Conservation (phyloP, 2,329 filamentous ascomycete species). For the Monilinia vaccinii-corymbosi region DNA sequence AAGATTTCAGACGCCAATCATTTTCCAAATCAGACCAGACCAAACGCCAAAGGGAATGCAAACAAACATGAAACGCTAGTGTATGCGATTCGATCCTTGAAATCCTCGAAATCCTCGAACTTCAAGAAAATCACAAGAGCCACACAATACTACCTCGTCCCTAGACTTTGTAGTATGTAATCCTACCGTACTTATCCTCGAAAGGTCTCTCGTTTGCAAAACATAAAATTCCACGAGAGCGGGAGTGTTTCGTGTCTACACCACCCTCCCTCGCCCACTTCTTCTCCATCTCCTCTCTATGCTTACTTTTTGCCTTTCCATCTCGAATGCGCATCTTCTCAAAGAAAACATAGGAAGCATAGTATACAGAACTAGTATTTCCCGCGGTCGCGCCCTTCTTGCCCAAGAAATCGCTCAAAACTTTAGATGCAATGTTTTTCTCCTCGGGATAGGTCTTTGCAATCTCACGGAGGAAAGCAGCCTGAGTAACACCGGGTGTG, state of each 20-base stretch:
- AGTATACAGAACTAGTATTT: slow-evolving; percentile 41
- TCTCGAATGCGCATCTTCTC: slow-evolving; percentile 47
- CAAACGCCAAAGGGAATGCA: background rate
- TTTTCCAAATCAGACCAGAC: background rate
- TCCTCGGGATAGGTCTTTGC: slow-evolving; percentile 33
- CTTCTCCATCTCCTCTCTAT: slow-evolving; percentile 43
- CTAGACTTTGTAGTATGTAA: background rate
- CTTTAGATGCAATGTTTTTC: slow-evolving; percentile 34
- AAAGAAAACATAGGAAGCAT: slow-evolving; percentile 48
- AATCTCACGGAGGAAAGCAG: slow-evolving; percentile 42
- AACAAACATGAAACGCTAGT: background rate
- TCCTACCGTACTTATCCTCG: slow-evolving; percentile 13
- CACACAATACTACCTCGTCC: background rate
- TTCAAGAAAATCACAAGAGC: background rate
- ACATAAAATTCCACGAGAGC: background rate
- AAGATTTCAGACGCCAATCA: background rate
- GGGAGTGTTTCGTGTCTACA: background rate
- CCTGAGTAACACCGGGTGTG: slow-evolving; percentile 40
- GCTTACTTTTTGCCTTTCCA: slow-evolving; percentile 42
- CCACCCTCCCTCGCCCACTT: background rate
- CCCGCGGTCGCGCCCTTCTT: slow-evolving; percentile 41
- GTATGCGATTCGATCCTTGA: background rate
- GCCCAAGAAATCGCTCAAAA: slow-evolving; percentile 40
- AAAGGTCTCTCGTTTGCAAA: background rate
- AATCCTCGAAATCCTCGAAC: background rate